Base-by-base conservation (phyloP, 1,139 yeast species). In the Candida gigantensis region DNA sequence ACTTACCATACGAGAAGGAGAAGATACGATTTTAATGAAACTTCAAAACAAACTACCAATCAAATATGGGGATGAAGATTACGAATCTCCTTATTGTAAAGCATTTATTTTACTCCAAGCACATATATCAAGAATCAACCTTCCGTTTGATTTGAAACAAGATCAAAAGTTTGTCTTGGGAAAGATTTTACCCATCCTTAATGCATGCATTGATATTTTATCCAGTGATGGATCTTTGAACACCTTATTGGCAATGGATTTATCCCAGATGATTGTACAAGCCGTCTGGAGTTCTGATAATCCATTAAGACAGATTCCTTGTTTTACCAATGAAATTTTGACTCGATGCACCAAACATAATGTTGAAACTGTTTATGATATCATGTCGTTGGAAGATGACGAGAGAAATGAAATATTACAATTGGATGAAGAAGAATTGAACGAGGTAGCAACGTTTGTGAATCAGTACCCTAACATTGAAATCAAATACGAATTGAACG, bases 391-490 rank as follows among this genome's bases (percentile, higher is more conserved):
- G 39, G 97, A 92, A 47, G 90, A 83, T 53, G 87, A 81, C 1
- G 83, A 80, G 40, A 73, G 97, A 35, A 81, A 78, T 37, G 72
- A 72, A 10, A 62, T 89, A 4, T 63, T 90, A 41, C 77, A 75
- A 24, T 63, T 88, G 52, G 57, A 58, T 8, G 81, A 76, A 12
- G 63, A 65, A 3, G 63, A 80, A 37, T 53, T 77, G 34, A 69
- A 72, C 28, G 70, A 70, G 18, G 89, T 92, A 36, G 97, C 97
- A 0, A 79, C 78, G 20, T 92, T 92, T 66, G 95, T 89, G 39
- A 92, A 92, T 60, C 79, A 74, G 47, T 94, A 85, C 57, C 98
- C 98, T 5, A 86, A 85, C 52, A 72, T 92, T 40, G 97, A 92
- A 49, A 58, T 90, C 15, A 62, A 73, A 4, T 81, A 79, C 44